Conservation (phyloP, 768 basidiomycete species). For the Russula lepida region DNA sequence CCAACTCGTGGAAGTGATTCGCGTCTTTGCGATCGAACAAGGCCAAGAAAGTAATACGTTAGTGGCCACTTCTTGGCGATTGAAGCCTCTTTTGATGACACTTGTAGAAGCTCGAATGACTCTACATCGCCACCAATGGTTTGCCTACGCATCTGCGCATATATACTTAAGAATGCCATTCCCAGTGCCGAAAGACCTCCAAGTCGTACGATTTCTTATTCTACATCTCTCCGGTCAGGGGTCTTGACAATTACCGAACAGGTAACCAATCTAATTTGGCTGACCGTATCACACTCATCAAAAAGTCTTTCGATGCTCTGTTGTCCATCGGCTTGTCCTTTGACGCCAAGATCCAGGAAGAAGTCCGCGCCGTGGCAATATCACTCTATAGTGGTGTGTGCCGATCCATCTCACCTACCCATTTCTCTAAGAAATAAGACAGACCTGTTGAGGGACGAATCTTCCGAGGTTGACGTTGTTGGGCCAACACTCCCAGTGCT, state of each 20-base stretch:
- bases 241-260: slow-evolving; percentile 18
- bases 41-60: slow-evolving; percentile 16
- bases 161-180: slow-evolving; percentile 65
- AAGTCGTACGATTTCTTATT: slow-evolving; percentile 37
- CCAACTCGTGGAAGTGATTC: slow-evolving; percentile 62
- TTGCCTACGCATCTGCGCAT: slow-evolving; percentile 77
- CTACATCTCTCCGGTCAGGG: background rate
- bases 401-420: background rate
- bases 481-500: slow-evolving; percentile 74
- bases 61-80: background rate
- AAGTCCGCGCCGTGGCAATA: slow-evolving; percentile 70
- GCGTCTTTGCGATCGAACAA: slow-evolving; percentile 36
- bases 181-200: slow-evolving; percentile 44
- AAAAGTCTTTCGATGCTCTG: slow-evolving; percentile 54
- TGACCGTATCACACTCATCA: slow-evolving; percentile 59
- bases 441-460: slow-evolving; percentile 86
- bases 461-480: slow-evolving; percentile 66
- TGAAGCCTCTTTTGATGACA: background rate
- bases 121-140: slow-evolving; percentile 33
- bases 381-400: slow-evolving; percentile 66
- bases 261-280: slow-evolving; percentile 38
- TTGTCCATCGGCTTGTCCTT: slow-evolving; percentile 49
- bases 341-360: slow-evolving; percentile 51
- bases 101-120: background rate
- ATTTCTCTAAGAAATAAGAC: slow-evolving; percentile 11